Conservation (phyloP, 2,329 filamentous ascomycete species). For the Escovopsis weberi region DNA sequence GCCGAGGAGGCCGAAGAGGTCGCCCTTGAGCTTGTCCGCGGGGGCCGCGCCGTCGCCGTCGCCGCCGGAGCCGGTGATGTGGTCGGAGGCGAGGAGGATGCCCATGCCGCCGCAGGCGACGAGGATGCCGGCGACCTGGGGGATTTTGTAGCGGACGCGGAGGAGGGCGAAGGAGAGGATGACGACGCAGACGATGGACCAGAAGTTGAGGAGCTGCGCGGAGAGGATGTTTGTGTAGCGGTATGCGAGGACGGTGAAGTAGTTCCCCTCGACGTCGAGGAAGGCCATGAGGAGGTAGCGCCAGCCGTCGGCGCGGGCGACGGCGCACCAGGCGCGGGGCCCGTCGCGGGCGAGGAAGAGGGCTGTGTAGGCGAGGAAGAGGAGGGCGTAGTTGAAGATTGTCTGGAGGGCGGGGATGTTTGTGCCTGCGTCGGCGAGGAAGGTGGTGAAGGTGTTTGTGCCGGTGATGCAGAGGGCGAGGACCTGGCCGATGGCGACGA, state of each 20-base stretch:
- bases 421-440: slow-evolving; percentile 52
- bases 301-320: slow-evolving; percentile 66
- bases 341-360: slow-evolving; percentile 72
- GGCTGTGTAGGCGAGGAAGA: slow-evolving; percentile 68
- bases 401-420: slow-evolving; percentile 92
- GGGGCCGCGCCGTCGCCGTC: slow-evolving; percentile 26
- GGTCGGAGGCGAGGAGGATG: slow-evolving; percentile 72
- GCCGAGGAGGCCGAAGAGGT: slow-evolving; percentile 79
- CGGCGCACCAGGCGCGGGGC: slow-evolving; percentile 47
- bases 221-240: slow-evolving; percentile 82
- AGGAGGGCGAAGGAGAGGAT: slow-evolving; percentile 70
- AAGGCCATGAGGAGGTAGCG: slow-evolving; percentile 88
- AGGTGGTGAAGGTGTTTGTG: slow-evolving; percentile 78
- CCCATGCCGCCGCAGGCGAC: slow-evolving; percentile 86
- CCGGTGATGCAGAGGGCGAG: slow-evolving; percentile 81
- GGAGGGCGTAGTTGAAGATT: slow-evolving; percentile 82
- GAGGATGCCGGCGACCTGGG: slow-evolving; percentile 76
- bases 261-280: slow-evolving; percentile 92
- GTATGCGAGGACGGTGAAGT: slow-evolving; percentile 93
- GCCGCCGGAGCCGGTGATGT: slow-evolving; percentile 62
- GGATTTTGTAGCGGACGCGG: slow-evolving; percentile 74
- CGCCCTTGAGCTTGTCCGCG: slow-evolving; percentile 72
- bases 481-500: slow-evolving; percentile 67
- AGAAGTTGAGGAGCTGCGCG: slow-evolving; percentile 95
- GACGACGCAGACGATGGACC: slow-evolving; percentile 91